Percentiles rank a stretch among this genome's conserved stretches.
phyloP scores from a whole-genome alignment of 1,284 basidiomycete species.

The Ustilago hordei region DNA sequence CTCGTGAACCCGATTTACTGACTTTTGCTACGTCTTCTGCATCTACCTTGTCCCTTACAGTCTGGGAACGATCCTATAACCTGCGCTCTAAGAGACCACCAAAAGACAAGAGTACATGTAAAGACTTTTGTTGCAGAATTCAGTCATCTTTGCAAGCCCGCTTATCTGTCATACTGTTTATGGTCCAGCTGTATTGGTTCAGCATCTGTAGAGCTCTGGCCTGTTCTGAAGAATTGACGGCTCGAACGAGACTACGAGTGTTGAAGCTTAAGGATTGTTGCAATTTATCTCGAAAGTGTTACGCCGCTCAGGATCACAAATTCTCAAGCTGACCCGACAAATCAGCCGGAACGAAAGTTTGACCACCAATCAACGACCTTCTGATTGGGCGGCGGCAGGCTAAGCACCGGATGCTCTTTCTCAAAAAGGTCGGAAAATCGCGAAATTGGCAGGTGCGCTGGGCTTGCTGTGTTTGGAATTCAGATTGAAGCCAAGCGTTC shows the following conservation, averaged over 20 bases:
- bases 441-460: conserved; percentile 28
- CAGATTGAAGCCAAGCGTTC: background rate
- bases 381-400: conserved; percentile 32
- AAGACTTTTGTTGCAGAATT: background rate
- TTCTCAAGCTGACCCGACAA: background rate
- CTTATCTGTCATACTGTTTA: background rate
- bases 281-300: background rate
- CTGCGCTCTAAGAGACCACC: background rate
- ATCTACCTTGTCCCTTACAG: conserved; percentile 2
- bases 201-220: background rate
- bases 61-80: conserved; percentile 41
- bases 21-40: too few relatives aligned
- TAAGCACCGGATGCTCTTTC: background rate
- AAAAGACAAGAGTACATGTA: background rate
- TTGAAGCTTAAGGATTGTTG: background rate
- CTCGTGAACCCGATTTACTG: too few relatives aligned
- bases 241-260: background rate
- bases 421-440: conserved; percentile 16
- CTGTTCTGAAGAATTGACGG: background rate
- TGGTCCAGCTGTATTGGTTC: background rate
- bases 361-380: conserved; percentile 26
- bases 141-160: background rate
- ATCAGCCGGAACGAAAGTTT: conserved; percentile 23
- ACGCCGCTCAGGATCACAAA: background rate
- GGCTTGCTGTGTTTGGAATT: conserved; percentile 5